Evolutionary conservation across 371 early-diverging fungal genomes (phyloP).

Genomic region (Coemansia sp.): DNA sequence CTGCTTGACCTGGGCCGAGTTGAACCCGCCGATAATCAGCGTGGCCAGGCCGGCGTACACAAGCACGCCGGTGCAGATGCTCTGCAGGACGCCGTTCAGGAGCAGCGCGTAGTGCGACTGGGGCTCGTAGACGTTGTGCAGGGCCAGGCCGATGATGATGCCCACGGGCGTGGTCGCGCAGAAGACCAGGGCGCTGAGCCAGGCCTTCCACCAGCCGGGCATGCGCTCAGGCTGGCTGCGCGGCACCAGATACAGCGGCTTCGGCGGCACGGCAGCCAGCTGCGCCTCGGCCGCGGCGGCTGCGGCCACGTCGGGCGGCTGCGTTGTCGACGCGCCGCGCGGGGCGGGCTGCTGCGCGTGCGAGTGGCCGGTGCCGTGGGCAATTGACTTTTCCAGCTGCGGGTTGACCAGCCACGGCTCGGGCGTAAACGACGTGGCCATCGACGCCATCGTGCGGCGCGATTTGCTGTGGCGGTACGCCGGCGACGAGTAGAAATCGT

Average conservation of each 20-base stretch:
- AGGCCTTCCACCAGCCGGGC: slow-evolving; percentile 47
- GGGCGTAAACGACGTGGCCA: slow-evolving; percentile 45
- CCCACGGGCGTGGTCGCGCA: slow-evolving; percentile 69
- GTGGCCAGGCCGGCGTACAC: slow-evolving; percentile 71
- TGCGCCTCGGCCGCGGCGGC: neutral
- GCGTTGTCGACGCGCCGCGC: slow-evolving; percentile 10
- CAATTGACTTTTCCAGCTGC: slow-evolving; percentile 30
- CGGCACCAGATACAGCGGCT: slow-evolving; percentile 25
- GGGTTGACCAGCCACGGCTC: slow-evolving; percentile 50
- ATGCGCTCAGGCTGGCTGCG: slow-evolving; percentile 26
- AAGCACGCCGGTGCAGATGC: slow-evolving; percentile 74
- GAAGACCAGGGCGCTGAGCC: slow-evolving; percentile 59
- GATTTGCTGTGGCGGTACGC: slow-evolving; percentile 23
- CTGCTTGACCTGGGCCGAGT: slow-evolving; percentile 58
- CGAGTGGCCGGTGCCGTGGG: neutral
- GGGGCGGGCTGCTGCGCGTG: neutral
- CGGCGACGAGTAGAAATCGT: slow-evolving; percentile 2
- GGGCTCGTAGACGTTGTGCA: slow-evolving; percentile 59
- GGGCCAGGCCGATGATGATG: slow-evolving; percentile 65
- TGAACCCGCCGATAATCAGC: slow-evolving; percentile 65
- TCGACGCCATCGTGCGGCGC: slow-evolving; percentile 35
- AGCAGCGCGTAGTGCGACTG: slow-evolving; percentile 59
- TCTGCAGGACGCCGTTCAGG: slow-evolving; percentile 69
- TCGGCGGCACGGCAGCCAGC: neutral
- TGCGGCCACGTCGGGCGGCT: slow-evolving; percentile 4